A percentile compares a stretch with the other conserved stretches of the same genome.
Conservation (phyloP, 257 asterid genomes). For the Cordia subcordata region DNA sequence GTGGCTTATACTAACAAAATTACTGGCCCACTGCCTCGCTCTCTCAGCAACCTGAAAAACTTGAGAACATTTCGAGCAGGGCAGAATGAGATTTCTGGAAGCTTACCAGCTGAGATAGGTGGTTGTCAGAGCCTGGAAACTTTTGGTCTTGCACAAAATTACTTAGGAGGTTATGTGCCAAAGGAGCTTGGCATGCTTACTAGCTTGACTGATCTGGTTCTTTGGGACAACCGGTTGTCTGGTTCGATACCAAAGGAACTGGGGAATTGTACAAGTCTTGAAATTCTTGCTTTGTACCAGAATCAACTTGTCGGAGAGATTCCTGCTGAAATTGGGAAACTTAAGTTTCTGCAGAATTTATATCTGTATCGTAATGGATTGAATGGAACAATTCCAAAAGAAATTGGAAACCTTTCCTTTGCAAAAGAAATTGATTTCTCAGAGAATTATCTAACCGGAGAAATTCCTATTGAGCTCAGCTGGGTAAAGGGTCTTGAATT, state of each 20-base stretch:
- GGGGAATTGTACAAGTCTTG: conserved; percentile 60
- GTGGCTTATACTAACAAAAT: conserved; percentile 80
- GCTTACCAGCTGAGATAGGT: conserved; percentile 63
- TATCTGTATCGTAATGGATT: conserved; percentile 71
- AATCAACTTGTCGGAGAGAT: conserved; percentile 69
- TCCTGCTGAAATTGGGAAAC: conserved; percentile 62
- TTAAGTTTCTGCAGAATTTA: conserved; percentile 32
- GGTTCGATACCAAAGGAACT: conserved; percentile 75
- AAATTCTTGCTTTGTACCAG: conserved; percentile 66
- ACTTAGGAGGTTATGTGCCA: conserved; percentile 57
- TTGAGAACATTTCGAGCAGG: conserved; percentile 69
- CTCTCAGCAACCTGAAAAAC: conserved; percentile 56
- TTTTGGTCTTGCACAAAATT: conserved; percentile 88
- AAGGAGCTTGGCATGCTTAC: conserved; percentile 74
- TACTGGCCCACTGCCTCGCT: conserved; percentile 62
- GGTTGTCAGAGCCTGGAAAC: conserved; percentile 42
- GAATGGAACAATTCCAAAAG: conserved; percentile 78
- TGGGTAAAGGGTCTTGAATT: conserved; percentile 40
- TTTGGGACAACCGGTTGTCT: conserved; percentile 71
- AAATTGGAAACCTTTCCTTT: conserved; percentile 66
- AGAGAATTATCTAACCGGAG: conserved; percentile 67
- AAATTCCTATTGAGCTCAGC: conserved; percentile 61
- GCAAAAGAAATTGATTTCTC: conserved; percentile 74
- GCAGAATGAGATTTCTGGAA: conserved; percentile 72
- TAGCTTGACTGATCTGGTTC: conserved; percentile 46